A percentile compares a stretch with the other conserved stretches of the same genome.
These are phyloP conservation scores for Tremellales sp. DNA, from an alignment of 1,284 basidiomycete species.

Conservation along the genomic window DNA sequence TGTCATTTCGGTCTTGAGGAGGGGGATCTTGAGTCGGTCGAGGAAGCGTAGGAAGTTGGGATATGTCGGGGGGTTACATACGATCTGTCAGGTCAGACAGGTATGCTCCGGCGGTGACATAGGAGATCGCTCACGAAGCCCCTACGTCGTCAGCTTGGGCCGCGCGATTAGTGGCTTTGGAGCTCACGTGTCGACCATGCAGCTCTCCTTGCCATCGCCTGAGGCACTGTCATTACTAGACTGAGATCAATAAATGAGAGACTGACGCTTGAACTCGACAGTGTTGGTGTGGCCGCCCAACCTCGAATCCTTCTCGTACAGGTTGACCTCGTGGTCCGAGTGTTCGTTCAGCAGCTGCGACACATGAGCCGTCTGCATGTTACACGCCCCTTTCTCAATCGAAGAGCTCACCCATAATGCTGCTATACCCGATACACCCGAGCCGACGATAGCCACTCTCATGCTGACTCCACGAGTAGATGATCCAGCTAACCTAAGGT, in stretches of 20 bases:
- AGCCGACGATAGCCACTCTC: conserved; percentile 69
- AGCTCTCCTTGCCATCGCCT: conserved; percentile 50
- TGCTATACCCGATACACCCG: conserved; percentile 70
- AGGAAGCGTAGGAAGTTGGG: conserved; percentile 77
- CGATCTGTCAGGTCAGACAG: conserved; percentile 54
- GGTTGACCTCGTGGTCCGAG: conserved; percentile 71
- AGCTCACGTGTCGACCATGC: conserved; percentile 66
- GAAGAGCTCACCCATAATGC: conserved; percentile 65
- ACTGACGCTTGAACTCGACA: conserved; percentile 54
- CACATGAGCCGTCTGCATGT: too few species aligned
- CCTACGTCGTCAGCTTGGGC: conserved; percentile 9
- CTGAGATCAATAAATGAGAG: neutral
- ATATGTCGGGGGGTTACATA: conserved; percentile 72
- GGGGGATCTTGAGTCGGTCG: conserved; percentile 53
- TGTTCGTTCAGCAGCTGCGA: conserved; percentile 65
- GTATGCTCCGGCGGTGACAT: neutral
- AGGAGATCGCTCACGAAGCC: conserved; percentile 43
- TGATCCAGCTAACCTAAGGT: too few species aligned
- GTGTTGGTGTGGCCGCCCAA: conserved; percentile 79
- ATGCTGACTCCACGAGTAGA: conserved; percentile 22
- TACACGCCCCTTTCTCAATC: too few species aligned
- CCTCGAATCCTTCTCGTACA: conserved; percentile 66
- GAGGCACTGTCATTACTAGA: neutral
- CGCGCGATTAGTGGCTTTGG: too few species aligned
- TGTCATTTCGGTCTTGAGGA: conserved; percentile 66